Evolutionary conservation across 2,329 filamentous ascomycete species (phyloP).

Genomic region (Cladorrhinum sp.): DNA sequence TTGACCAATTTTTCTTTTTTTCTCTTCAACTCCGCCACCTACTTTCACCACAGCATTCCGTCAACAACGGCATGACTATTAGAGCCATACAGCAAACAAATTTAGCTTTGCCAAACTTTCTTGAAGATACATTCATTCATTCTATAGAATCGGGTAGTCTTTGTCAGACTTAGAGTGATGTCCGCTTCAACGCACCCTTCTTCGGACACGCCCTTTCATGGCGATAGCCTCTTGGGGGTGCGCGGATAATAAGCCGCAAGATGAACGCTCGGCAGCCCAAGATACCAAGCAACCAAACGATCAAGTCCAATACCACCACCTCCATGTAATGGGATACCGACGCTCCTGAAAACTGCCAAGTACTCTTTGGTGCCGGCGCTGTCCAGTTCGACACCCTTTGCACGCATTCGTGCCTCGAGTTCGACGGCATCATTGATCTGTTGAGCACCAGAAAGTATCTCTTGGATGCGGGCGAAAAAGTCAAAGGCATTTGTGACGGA

Average conservation of each 20-base stretch:
- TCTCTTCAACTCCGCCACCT: too few relatives aligned
- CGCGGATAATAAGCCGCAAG: constrained; percentile 57
- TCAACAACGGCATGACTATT: too few relatives aligned
- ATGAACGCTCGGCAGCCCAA: constrained; percentile 58
- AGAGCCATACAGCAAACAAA: too few relatives aligned
- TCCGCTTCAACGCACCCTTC: too few relatives aligned
- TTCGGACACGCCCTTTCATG: too few relatives aligned
- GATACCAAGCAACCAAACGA: constrained; percentile 70
- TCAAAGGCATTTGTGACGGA: background rate
- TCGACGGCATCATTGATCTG: constrained; percentile 78
- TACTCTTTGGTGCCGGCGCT: constrained; percentile 82
- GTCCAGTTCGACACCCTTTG: constrained; percentile 76
- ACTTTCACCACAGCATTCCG: too few relatives aligned
- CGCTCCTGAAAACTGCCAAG: constrained; percentile 74
- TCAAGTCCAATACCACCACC: constrained; percentile 89
- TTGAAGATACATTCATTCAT: too few relatives aligned
- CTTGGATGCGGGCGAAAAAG: constrained; percentile 64
- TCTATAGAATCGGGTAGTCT: too few relatives aligned
- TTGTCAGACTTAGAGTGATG: too few relatives aligned
- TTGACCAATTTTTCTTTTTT: too few relatives aligned
- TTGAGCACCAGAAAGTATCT: constrained; percentile 88
- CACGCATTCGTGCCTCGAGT: constrained; percentile 74
- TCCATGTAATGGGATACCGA: constrained; percentile 84
- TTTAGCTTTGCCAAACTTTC: too few relatives aligned
- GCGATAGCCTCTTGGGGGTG: constrained; percentile 58